Base-by-base conservation (phyloP, 805 yeast species). In the Saccharomyces paradoxus region DNA sequence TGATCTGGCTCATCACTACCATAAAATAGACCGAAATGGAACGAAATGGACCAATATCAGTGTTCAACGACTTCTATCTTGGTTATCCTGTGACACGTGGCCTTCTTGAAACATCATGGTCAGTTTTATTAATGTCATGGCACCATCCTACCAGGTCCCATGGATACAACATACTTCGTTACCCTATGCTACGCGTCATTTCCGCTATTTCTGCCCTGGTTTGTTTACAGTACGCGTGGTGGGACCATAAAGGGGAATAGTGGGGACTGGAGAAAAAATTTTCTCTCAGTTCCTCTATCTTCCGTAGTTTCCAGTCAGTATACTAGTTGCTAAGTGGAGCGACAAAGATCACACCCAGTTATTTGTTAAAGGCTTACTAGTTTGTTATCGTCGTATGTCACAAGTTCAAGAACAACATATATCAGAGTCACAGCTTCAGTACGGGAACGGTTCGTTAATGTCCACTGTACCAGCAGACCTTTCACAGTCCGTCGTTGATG, bases 381-480 rank as follows among this genome's bases (percentile, higher is more conserved):
- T 46, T 51, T 13, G 46, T 51, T 51, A 51, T 49, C 28, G 21
- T 5, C 28, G 4, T 13, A 28, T 46, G 56, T 55, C 60, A 12
- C 59, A 58, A 49, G 57, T 54, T 14, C 53, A 54, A 30, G 53
- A 54, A 27, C 53, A 30, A 6, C 55, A 56, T 17, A 17, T 49
- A 49, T 29, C 51, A 29, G 44, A 37, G 44, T 37, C 44, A 22
- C 44, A 37, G 44, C 44, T 37, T 17, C 44, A 37, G 44, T 37
- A 37, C 44, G 44, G 44, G 5, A 37, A 37, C 44, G 29, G 21
- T 24, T 63, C 66, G 3, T 47, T 62, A 29, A 60, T 61, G 60
- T 63, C 67, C 4, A 61, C 67, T 26, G 61, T 63, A n/a, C 65
- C 66, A 30, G 59, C 55, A 50, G 63, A 58, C 13, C 55, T 57